phyloP scores from a whole-genome alignment of 768 basidiomycete genomes.

The Suillus sp. region DNA sequence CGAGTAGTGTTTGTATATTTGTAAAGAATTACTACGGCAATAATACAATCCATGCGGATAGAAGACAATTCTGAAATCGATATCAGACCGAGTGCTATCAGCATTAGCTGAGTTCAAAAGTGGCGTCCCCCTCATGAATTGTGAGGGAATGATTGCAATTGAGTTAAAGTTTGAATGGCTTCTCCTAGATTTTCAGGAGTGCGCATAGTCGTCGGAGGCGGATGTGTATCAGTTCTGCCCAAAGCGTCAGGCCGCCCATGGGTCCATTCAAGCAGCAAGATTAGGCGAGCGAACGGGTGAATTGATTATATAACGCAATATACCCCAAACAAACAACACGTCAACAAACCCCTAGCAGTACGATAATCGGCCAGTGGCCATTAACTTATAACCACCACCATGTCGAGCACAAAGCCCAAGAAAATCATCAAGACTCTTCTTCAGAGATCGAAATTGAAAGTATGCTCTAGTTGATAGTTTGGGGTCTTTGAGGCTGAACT shows the following conservation, averaged over 20 bases:
- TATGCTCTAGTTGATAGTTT: neutral
- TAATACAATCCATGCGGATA: neutral
- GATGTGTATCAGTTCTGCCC: neutral
- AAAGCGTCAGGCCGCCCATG: neutral
- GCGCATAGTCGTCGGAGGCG: neutral
- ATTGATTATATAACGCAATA: neutral
- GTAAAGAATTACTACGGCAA: neutral
- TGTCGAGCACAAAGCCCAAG: neutral
- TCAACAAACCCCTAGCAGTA: neutral
- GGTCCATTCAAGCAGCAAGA: neutral
- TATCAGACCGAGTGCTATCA: neutral
- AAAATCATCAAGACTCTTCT: neutral
- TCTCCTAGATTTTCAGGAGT: too few relatives aligned
- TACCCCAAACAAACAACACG: neutral
- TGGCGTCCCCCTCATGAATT: too few relatives aligned
- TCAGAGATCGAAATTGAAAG: neutral
- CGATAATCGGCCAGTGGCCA: neutral
- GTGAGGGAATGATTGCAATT: too few relatives aligned
- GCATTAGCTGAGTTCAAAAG: too few relatives aligned
- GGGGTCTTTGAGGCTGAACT: neutral
- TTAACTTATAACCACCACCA: neutral
- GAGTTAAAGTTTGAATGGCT: too few relatives aligned
- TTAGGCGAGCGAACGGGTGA: neutral
- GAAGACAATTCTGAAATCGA: neutral
- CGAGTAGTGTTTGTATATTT: conserved; percentile 1